These are phyloP conservation scores for Amylostereum chailletii DNA, from an alignment of 1,284 basidiomycete genomes.

Conservation along the genomic window DNA sequence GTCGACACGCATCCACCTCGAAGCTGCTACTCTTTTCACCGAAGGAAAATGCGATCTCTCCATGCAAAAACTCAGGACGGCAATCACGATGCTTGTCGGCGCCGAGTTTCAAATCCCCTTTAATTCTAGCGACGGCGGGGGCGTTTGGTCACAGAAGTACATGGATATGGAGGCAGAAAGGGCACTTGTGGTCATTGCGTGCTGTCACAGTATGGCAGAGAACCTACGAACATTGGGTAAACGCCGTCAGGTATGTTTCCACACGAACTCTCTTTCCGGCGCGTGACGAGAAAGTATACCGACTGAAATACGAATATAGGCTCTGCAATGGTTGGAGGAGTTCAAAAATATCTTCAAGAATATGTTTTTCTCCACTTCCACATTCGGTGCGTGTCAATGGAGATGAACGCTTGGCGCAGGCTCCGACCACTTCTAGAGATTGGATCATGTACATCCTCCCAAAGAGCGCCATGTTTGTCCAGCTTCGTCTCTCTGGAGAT, in stretches of 20 bases:
- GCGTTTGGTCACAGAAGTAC: background rate
- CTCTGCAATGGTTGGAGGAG: background rate
- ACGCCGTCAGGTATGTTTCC: background rate
- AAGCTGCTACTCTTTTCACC: no score
- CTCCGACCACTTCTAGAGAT: background rate
- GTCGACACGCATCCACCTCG: no score
- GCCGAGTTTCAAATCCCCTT: background rate
- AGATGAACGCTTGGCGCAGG: background rate
- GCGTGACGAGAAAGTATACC: background rate
- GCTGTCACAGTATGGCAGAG: background rate
- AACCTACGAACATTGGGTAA: background rate
- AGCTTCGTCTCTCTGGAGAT: conserved; percentile 8
- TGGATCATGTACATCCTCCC: background rate
- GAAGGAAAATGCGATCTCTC: no score
- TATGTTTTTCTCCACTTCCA: background rate
- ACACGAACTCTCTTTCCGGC: background rate
- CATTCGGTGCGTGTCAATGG: conserved; percentile 5
- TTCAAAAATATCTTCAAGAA: background rate
- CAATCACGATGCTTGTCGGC: background rate
- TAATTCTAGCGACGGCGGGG: background rate
- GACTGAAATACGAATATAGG: background rate
- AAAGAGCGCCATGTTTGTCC: background rate
- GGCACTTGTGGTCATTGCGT: background rate
- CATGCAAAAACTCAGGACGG: background rate
- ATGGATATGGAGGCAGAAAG: background rate